Base-by-base conservation (phyloP, 208 protist species). In the Lotmaria passim region DNA sequence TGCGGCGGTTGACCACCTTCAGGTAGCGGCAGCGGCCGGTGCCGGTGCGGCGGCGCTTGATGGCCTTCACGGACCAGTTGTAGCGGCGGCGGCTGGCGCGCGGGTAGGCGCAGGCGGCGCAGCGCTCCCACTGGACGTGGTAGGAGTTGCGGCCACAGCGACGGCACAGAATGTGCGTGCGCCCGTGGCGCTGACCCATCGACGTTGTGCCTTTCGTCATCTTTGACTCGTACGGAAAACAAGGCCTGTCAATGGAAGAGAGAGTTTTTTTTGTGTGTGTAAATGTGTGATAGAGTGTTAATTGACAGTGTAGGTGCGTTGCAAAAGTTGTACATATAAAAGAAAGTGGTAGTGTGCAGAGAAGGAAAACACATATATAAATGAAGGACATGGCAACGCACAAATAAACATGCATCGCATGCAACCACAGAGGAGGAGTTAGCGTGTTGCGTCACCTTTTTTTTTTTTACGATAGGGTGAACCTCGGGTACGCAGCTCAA, bases 21-120 rank as follows among this genome's bases (percentile, higher is more conserved):
- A 99, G 83, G 91, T 99, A 96, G 75, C 96, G 83, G 85, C 96
- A 98, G 90, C 99, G 96, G 67, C 99, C 99, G 56, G 98, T 99
- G 75, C 99, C 99, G 41, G 97, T 99, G 51, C 93, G 98, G 69
- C 97, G 97, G 81, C 99, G 94, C 88, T 98, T 98, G 76, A 98
- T 96, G 64, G 98, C 92, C 93, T 99, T 99, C 41, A 95, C 83
- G 51, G 82, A 90, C 98, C 98, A 99, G 89, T 98, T 98, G 89
- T 96, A 98, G 90, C 90, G 94, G 73, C 99, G 90, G 75, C 97
- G 95, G 73, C 95, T 96, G 33, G 98, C 76, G 44, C 93, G 85
- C 48, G 99, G 99, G 92, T 97, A 99, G 58, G 91, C 98, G 87
- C 99, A 99, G 56, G 98, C 95, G 73, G 94, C 91, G 89, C 99